Evolutionary conservation across 2,329 filamentous ascomycete genomes (phyloP), one percentile per base, ranked within the genome.

Genomic region (Botryotinia convoluta): DNA sequence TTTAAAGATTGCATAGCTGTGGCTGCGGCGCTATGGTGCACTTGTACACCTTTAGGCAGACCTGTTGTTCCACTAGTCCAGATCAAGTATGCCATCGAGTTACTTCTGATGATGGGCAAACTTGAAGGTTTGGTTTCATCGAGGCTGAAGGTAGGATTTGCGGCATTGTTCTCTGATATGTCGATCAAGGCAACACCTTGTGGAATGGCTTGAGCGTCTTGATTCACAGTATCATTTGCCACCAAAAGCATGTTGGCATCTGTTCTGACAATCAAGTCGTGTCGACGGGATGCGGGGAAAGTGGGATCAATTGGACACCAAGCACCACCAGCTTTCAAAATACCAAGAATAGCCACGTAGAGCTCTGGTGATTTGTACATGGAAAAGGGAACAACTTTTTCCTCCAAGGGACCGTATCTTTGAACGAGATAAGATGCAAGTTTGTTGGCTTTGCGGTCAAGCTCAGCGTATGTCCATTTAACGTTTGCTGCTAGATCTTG

Each of bases 281-380:
- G 37, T 48, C 69, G 44, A 18, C 65, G 65, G 9, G 54, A 45
- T 64, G 29, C 22, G 18, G 69, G 69, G 35, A 81, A 75, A 18
- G 75, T 77, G 48, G 82, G 79, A 59, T 80, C 81, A 29, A 82
- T 80, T 3, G 81, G 81, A n/a, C 82, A 76, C 75, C 81, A 82
- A 1, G 76, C 77, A 71, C 81, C 81, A n/a, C 81, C 81, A 2
- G 80, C 79, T 57, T 80, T 81, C 73, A 82, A 77, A 57, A 82
- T 81, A 12, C 78, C 81, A 32, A 80, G 74, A 29, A 81, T 79
- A 20, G 80, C 73, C 3, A 80, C 76, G 71, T 80, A 81, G 3
- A 79, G 79, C 73, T 74, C 32, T 80, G 77, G 39, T 76, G 75
- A 74, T 79, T 81, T 62, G 75, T 81, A 64, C 20, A 72, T 35